These are phyloP conservation scores for Ogataea ramenticola DNA, from an alignment of 805 yeast species.

Conservation along the genomic window DNA sequence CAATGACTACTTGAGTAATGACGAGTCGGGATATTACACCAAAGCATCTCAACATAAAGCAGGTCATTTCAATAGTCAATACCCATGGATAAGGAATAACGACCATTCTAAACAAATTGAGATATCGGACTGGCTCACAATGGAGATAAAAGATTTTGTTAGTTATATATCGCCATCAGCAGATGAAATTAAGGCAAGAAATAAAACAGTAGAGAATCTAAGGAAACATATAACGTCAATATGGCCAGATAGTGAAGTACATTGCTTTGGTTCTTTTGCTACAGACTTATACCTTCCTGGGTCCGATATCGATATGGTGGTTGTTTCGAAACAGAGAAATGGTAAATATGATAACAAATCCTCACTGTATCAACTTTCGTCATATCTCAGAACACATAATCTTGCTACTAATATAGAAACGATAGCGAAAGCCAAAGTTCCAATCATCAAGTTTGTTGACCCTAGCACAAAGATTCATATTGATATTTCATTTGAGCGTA, in stretches of 20 bases:
- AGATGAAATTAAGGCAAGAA: conserved; percentile 63
- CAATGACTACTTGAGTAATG: conserved; percentile 40
- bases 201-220: conserved; percentile 53
- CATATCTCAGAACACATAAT: conserved; percentile 51
- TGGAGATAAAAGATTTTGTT: conserved; percentile 80
- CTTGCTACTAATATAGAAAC: conserved; percentile 75
- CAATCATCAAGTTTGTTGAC: conserved; percentile 87
- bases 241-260: conserved; percentile 77
- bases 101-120: conserved; percentile 74
- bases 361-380: conserved; percentile 65
- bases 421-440: conserved; percentile 85
- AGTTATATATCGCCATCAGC: conserved; percentile 79
- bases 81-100: conserved; percentile 74
- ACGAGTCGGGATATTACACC: conserved; percentile 26
- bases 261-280: conserved; percentile 91
- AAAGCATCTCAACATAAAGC: conserved; percentile 17
- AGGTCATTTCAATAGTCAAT: conserved; percentile 28
- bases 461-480: conserved; percentile 62
- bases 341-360: conserved; percentile 57
- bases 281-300: conserved; percentile 92
- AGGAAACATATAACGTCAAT: conserved; percentile 41
- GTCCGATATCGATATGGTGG: conserved; percentile 92
- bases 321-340: conserved; percentile 43
- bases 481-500: conserved; percentile 85
- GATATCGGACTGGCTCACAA: conserved; percentile 79